Evolutionary conservation across 2,329 filamentous ascomycete species (phyloP).

Genomic region (Drechslerella coelobrocha): DNA sequence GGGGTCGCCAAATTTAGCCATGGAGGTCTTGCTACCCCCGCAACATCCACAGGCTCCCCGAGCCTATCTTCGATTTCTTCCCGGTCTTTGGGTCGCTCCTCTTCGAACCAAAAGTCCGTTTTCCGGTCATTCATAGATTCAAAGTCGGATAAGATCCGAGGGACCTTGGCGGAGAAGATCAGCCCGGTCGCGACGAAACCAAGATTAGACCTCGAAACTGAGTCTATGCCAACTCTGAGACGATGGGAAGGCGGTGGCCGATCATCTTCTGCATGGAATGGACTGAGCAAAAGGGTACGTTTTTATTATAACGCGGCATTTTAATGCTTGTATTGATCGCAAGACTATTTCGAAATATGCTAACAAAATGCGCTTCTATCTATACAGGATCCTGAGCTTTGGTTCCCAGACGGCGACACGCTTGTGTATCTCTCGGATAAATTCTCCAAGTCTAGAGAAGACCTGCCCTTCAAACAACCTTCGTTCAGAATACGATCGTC

Average conservation of each 20-base stretch:
- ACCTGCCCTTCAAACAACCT: slow-evolving; percentile 58
- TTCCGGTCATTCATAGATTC: slow-evolving; percentile 53
- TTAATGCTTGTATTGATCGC: slow-evolving; percentile 9
- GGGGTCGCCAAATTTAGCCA: slow-evolving; percentile 52
- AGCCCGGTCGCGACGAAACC: slow-evolving; percentile 46
- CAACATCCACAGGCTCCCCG: slow-evolving; percentile 52
- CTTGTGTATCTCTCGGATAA: slow-evolving; percentile 64
- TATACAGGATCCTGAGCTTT: slow-evolving; percentile 65
- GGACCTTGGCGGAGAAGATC: slow-evolving; percentile 50
- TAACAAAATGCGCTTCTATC: too few relatives aligned
- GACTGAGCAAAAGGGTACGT: slow-evolving; percentile 37
- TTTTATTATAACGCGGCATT: neutral
- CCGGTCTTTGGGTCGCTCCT: slow-evolving; percentile 46
- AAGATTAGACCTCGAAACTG: slow-evolving; percentile 38
- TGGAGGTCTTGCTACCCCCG: slow-evolving; percentile 53
- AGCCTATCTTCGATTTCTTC: slow-evolving; percentile 49
- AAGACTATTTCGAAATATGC: slow-evolving; percentile 16
- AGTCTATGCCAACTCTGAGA: slow-evolving; percentile 49
- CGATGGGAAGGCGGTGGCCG: slow-evolving; percentile 54
- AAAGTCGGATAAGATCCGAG: slow-evolving; percentile 54
- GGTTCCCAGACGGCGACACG: slow-evolving; percentile 69
- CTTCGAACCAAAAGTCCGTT: slow-evolving; percentile 50
- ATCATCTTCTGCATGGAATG: slow-evolving; percentile 52
- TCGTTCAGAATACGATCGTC: slow-evolving; percentile 68
- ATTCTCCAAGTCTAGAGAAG: slow-evolving; percentile 58